Percentiles rank a stretch among this genome's conserved stretches.
phyloP scores from a whole-genome alignment of 2,329 filamentous ascomycete genomes.

The Ceratocystis alfenasii region DNA sequence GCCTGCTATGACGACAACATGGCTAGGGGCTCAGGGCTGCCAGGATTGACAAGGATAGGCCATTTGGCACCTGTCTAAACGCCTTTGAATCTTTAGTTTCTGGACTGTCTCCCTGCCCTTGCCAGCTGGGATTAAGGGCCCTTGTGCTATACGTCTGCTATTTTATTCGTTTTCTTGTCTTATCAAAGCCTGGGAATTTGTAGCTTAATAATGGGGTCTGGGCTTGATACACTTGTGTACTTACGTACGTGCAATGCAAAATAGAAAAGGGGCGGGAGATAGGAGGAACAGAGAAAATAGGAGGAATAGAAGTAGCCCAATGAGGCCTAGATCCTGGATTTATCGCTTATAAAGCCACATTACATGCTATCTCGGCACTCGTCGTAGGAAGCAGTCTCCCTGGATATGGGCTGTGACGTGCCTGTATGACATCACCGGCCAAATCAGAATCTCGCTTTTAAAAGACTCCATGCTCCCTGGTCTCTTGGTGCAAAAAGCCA shows the following conservation, averaged over 20 bases:
- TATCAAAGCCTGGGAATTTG: background rate
- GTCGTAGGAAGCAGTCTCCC: background rate
- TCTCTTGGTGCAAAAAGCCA: background rate
- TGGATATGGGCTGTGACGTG: background rate
- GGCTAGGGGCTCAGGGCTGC: background rate
- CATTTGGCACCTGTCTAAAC: conserved; percentile 1
- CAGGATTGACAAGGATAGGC: background rate
- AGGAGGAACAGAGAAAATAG: background rate
- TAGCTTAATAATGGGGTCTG: background rate
- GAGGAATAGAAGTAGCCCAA: background rate
- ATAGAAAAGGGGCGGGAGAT: background rate
- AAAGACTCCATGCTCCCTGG: background rate
- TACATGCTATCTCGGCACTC: background rate
- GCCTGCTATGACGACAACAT: background rate
- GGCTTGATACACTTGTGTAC: background rate
- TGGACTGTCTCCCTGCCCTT: background rate
- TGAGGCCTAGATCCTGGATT: too few species aligned
- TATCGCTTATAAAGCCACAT: background rate
- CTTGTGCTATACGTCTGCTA: background rate
- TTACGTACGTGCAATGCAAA: background rate
- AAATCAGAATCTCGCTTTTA: background rate
- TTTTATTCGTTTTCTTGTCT: background rate
- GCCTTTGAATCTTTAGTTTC: too few species aligned
- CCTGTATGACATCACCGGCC: background rate
- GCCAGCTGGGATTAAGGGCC: background rate